Evolutionary conservation across 495 filamentous ascomycete species (phyloP), one percentile per base, ranked within the genome.

Genomic region (Pyrenula aspistea): DNA sequence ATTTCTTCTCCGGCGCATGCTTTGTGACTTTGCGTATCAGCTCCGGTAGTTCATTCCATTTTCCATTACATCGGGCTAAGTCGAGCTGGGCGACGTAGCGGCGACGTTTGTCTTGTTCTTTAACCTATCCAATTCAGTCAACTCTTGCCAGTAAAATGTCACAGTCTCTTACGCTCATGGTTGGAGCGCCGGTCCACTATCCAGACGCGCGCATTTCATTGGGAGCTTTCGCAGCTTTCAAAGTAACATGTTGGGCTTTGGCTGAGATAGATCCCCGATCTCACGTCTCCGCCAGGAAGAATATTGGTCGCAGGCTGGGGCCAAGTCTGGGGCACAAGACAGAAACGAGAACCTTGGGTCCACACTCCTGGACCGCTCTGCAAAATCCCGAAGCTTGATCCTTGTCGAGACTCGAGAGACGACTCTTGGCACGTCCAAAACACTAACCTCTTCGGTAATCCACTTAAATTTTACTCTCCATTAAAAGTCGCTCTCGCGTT

Each of bases 41-140:
- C 71, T 96, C 93, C 24, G 86, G 87, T n/a, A 96, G 79, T 24
- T 87, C 87, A 59, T 87, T 79, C 93, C 93, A 98, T 63, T 80
- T 83, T 24, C 88, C 89, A 64, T 91, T 82, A 65, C 88, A 93
- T 57, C 93, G 86, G 60, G 89, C 89, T 61, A 82, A 79, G 65
- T 97, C 88, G 61, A 98, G 81, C 71, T 81, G 81, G 65, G 78
- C 75, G 61, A 92, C 75, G 69, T 96, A 95, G 63, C 83, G 81
- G 58, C 77, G 78, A 53, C 85, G 90, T 74, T 98, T 98, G 57
- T 77, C 77, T 51, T 63, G 63, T 58, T 75, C 73, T 60, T 68
- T 70, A 65, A 67, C 69, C 77, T 79, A 64, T 42, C 31, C 15
- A 25, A 20, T 52, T 52, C 50, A 20, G 50, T 52, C 22, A 52